Conservation (phyloP, 164 flowering plant genomes). For the Vitis rupestris region DNA sequence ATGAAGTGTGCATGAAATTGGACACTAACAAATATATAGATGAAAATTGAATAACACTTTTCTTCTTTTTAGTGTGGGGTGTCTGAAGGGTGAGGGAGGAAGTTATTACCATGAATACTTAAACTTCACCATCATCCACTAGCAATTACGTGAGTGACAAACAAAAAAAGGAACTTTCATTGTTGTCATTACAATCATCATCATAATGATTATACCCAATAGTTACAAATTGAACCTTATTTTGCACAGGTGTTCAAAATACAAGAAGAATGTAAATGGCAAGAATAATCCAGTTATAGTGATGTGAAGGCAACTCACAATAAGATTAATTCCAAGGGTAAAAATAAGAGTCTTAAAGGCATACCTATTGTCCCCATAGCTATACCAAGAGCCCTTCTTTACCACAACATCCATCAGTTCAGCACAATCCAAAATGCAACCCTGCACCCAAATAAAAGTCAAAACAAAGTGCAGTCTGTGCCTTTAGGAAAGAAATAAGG, state of each 20-base stretch:
- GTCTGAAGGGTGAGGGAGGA: too few species aligned
- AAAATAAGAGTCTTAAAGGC: slow-evolving; percentile 5
- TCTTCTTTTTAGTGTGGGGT: too few species aligned
- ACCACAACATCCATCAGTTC: slow-evolving; percentile 76
- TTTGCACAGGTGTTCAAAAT: not conserved
- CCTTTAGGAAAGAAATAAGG: not conserved
- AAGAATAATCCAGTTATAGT: not conserved
- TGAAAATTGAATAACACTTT: too few species aligned
- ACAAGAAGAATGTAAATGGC: not conserved
- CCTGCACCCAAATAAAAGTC: slow-evolving; percentile 44
- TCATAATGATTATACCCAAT: not conserved
- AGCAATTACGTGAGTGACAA: too few species aligned
- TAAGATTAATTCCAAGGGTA: not conserved
- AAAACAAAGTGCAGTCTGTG: not conserved
- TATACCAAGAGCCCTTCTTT: slow-evolving; percentile 96
- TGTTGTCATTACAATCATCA: too few species aligned
- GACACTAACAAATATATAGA: too few species aligned
- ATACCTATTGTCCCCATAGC: slow-evolving; percentile 94
- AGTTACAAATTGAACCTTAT: not conserved
- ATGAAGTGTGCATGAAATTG: too few species aligned
- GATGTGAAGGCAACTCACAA: not conserved
- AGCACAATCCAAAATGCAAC: slow-evolving; percentile 94
- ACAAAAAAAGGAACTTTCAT: too few species aligned
- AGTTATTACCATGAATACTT: too few species aligned
- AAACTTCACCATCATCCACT: too few species aligned